Percentiles rank a stretch among this genome's conserved stretches.
These are phyloP conservation scores for Rhynchosporium agropyri DNA, from an alignment of 2,329 filamentous ascomycete genomes.

Conservation along the genomic window DNA sequence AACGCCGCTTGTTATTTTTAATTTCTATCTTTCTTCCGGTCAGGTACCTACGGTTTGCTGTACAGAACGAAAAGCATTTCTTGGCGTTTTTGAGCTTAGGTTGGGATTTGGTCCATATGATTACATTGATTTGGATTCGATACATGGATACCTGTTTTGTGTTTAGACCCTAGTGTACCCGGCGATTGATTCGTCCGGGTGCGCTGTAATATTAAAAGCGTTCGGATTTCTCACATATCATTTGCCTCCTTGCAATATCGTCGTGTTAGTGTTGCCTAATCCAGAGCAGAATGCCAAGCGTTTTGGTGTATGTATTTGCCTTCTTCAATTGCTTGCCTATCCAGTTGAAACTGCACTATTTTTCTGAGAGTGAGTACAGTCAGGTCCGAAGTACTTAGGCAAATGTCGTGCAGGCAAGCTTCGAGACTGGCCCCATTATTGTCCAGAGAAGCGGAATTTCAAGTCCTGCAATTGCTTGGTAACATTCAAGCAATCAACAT, in stretches of 20 bases:
- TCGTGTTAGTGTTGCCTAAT: not conserved
- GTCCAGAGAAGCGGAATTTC: too few species aligned
- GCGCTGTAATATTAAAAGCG: slow-evolving; percentile 9
- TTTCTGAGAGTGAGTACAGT: too few species aligned
- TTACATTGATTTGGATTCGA: too few species aligned
- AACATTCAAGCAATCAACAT: too few species aligned
- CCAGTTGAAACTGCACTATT: not conserved
- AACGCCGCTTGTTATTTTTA: not conserved
- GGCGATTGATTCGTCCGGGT: slow-evolving; percentile 26
- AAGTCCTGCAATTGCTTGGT: too few species aligned
- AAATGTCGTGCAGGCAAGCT: too few species aligned
- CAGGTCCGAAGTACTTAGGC: too few species aligned
- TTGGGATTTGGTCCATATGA: not conserved
- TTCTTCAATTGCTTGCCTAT: not conserved
- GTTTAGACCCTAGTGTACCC: slow-evolving; percentile 12
- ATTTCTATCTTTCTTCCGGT: not conserved
- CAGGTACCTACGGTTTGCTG: not conserved
- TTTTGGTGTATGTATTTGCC: not conserved
- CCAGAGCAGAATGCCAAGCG: not conserved
- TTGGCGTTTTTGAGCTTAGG: slow-evolving; percentile 14
- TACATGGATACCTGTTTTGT: slow-evolving; percentile 15
- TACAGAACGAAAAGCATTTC: not conserved
- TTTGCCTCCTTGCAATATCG: not conserved
- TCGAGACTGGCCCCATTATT: too few species aligned
- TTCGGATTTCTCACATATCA: not conserved